Evolutionary conservation across 1,139 yeast species (phyloP).

Genomic region (Blastobotrys malaysiensis): DNA sequence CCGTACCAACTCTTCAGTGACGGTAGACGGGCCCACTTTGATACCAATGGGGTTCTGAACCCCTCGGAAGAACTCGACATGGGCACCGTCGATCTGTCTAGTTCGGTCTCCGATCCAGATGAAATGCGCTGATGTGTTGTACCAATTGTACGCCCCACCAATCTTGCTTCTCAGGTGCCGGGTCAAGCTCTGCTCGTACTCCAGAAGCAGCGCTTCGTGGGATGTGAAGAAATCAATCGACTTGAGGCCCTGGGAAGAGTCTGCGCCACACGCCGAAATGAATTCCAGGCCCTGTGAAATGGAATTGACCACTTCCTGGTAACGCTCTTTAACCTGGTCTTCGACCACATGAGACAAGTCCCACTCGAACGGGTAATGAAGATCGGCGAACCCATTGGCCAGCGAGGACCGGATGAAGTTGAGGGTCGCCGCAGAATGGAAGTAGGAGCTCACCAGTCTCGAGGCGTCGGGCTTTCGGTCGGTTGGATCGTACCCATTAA

Average conservation of each 20-base stretch:
- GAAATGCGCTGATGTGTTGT: slow-evolving; percentile 42
- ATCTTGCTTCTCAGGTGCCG: slow-evolving; percentile 24
- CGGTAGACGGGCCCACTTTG: slow-evolving; percentile 41
- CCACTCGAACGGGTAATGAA: slow-evolving; percentile 40
- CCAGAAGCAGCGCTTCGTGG: slow-evolving; percentile 41
- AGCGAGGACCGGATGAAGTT: slow-evolving; percentile 37
- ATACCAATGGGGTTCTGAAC: slow-evolving; percentile 41
- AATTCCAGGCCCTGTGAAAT: slow-evolving; percentile 37
- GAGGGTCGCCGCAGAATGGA: slow-evolving; percentile 43
- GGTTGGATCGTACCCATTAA: slow-evolving; percentile 38
- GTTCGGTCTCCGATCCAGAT: slow-evolving; percentile 45
- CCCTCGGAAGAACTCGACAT: slow-evolving; percentile 43
- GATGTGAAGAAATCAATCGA: slow-evolving; percentile 39
- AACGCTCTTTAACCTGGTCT: slow-evolving; percentile 34
- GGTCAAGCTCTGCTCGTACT: slow-evolving; percentile 41
- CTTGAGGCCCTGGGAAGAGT: slow-evolving; percentile 27
- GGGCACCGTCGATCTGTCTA: slow-evolving; percentile 41
- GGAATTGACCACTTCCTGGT: slow-evolving; percentile 35
- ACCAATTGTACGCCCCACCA: slow-evolving; percentile 28
- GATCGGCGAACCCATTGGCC: slow-evolving; percentile 39
- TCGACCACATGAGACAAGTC: slow-evolving; percentile 39
- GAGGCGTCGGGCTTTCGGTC: slow-evolving; percentile 40
- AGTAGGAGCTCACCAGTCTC: slow-evolving; percentile 39
- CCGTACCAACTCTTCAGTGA: slow-evolving; percentile 34
- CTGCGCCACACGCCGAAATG: slow-evolving; percentile 39